These are phyloP conservation scores for Adansonia madagascariensis DNA, from an alignment of 441 rosid genomes.

Conservation along the genomic window DNA sequence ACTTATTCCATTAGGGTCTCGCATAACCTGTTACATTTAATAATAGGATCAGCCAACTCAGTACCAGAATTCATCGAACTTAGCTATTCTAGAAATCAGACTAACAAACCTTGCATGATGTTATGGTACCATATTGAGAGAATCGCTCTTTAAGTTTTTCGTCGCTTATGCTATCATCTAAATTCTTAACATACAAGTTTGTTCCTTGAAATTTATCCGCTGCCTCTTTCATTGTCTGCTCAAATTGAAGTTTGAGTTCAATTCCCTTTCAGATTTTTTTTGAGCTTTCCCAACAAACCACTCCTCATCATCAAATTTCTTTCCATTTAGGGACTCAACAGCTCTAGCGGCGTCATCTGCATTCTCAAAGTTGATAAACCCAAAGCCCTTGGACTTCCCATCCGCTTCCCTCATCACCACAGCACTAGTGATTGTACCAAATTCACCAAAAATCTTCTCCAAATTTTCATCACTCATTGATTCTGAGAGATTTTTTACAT, in stretches of 20 bases:
- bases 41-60: background rate
- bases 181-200: conserved; percentile 65
- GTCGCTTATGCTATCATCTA: conserved; percentile 64
- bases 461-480: conserved; percentile 69
- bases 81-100: background rate
- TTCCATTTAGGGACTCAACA: conserved; percentile 67
- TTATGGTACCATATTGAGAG: conserved; percentile 55
- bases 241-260: conserved; percentile 56
- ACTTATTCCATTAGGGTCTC: conserved; percentile 63
- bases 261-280: conserved; percentile 68
- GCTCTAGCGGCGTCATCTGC: conserved; percentile 64
- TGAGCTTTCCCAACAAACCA: conserved; percentile 78
- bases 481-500: conserved; percentile 76
- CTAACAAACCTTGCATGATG: conserved; percentile 66
- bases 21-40: conserved; percentile 52
- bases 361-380: conserved; percentile 69
- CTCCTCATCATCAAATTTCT: conserved; percentile 64
- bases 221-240: conserved; percentile 65
- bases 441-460: conserved; percentile 65
- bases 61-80: background rate
- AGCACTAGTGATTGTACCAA: conserved; percentile 66
- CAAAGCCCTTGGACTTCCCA: conserved; percentile 75
- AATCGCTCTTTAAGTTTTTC: conserved; percentile 63
- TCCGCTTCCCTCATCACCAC: conserved; percentile 69
- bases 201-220: conserved; percentile 63